Conservation (phyloP, 2,329 filamentous ascomycete species). For the Aspergillus arachidicola region DNA sequence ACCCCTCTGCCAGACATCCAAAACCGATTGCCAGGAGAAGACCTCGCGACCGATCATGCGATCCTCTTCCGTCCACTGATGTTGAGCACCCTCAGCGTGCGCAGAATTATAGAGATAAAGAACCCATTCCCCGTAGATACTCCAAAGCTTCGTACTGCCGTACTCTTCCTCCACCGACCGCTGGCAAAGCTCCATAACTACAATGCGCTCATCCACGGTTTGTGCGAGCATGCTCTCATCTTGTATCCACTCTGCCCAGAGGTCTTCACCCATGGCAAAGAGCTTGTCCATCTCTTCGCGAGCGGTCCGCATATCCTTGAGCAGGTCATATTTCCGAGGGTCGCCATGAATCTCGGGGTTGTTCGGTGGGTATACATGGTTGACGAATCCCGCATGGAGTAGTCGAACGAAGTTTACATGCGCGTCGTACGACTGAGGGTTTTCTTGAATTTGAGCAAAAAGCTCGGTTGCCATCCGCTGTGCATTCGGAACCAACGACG, state of each 20-base stretch:
- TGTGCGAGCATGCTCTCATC: conserved; percentile 62
- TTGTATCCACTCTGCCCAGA: conserved; percentile 66
- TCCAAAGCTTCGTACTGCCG: conserved; percentile 63
- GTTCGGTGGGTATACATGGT: conserved; percentile 50
- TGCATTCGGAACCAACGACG: conserved; percentile 44
- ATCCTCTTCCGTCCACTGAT: conserved; percentile 58
- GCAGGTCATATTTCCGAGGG: conserved; percentile 48
- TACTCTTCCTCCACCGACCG: conserved; percentile 64
- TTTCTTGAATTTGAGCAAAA: conserved; percentile 47
- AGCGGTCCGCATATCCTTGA: conserved; percentile 49
- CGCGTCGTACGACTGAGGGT: conserved; percentile 50
- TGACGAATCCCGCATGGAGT: conserved; percentile 50
- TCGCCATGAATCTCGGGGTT: conserved; percentile 49
- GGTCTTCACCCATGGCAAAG: conserved; percentile 64
- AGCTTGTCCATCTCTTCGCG: conserved; percentile 63
- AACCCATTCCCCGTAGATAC: conserved; percentile 64
- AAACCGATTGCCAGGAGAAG: conserved; percentile 59
- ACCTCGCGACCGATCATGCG: conserved; percentile 59
- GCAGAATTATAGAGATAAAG: conserved; percentile 58
- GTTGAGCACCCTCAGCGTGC: conserved; percentile 43
- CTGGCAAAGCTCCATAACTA: conserved; percentile 61
- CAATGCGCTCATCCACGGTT: conserved; percentile 59
- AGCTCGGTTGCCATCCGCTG: conserved; percentile 46
- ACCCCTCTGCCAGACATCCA: conserved; percentile 60
- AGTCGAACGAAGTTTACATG: conserved; percentile 51